Conservation (phyloP, 805 yeast species). For the Candida vaughaniae region DNA sequence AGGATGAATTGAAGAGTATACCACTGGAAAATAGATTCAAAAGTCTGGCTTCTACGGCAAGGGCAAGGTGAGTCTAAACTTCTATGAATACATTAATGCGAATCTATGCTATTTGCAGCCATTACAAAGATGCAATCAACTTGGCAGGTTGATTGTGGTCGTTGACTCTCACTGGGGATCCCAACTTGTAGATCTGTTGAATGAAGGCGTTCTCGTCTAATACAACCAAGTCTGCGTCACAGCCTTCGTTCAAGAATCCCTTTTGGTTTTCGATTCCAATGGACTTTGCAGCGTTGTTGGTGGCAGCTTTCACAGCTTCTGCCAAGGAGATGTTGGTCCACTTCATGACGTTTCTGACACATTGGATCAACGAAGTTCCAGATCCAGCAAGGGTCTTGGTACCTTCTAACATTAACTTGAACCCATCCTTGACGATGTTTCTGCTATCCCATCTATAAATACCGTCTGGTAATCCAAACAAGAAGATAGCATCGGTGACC, state of each 20-base stretch:
- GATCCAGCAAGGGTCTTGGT: constrained; percentile 62
- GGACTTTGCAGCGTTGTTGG: constrained; percentile 54
- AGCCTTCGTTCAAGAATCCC: constrained; percentile 51
- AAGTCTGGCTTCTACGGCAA: too few relatives aligned
- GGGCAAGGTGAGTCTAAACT: too few relatives aligned
- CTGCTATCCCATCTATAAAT: constrained; percentile 51
- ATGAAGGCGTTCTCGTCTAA: constrained; percentile 44
- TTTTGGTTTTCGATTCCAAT: constrained; percentile 42
- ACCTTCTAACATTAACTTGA: constrained; percentile 46
- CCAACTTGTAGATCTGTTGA: constrained; percentile 51
- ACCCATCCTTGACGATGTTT: constrained; percentile 48
- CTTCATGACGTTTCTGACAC: constrained; percentile 47
- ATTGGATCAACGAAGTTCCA: constrained; percentile 53
- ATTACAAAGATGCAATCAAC: constrained; percentile 17
- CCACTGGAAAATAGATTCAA: too few relatives aligned
- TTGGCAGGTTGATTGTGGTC: constrained; percentile 19
- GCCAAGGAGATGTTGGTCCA: constrained; percentile 52
- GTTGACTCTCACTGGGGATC: constrained; percentile 26
- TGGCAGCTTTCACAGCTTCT: constrained; percentile 55
- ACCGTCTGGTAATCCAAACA: constrained; percentile 59
- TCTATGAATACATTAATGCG: too few relatives aligned
- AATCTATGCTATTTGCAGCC: not conserved
- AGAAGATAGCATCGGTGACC: constrained; percentile 60
- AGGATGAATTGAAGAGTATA: too few relatives aligned
- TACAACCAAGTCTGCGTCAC: constrained; percentile 58